Evolutionary conservation across 1,284 basidiomycete genomes (phyloP).

Genomic region (Cutaneotrichosporon mucoides): DNA sequence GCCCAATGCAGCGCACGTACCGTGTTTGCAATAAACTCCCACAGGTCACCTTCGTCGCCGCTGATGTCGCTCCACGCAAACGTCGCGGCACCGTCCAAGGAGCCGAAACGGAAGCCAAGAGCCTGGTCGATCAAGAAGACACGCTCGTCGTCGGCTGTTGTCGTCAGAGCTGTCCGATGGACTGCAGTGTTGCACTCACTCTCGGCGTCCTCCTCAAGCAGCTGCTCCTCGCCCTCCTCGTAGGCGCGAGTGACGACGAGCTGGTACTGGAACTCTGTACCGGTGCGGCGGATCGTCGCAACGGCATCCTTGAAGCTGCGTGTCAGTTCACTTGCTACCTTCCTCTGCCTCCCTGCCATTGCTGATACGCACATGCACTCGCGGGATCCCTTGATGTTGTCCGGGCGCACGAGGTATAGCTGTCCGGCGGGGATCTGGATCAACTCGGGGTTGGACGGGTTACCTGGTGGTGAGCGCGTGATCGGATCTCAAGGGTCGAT

Average conservation of each 20-base stretch:
- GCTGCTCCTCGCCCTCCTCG: constrained; percentile 90
- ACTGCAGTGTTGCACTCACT: constrained; percentile 56
- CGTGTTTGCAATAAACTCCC: constrained; percentile 50
- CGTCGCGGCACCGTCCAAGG: constrained; percentile 70
- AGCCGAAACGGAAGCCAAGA: constrained; percentile 72
- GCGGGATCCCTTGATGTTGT: constrained; percentile 80
- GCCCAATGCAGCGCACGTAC: constrained; percentile 15
- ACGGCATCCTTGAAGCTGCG: constrained; percentile 90
- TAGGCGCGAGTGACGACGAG: constrained; percentile 94
- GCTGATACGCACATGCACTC: constrained; percentile 85
- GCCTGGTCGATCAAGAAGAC: constrained; percentile 86
- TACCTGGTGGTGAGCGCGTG: constrained; percentile 33
- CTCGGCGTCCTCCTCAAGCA: constrained; percentile 92
- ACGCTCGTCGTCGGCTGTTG: constrained; percentile 78
- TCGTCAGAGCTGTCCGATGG: too few species aligned
- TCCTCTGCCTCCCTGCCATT: too few species aligned
- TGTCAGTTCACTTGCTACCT: too few species aligned
- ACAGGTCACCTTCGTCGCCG: constrained; percentile 49
- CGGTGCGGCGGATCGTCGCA: constrained; percentile 79
- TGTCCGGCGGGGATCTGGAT: constrained; percentile 92
- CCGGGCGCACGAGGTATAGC: constrained; percentile 84
- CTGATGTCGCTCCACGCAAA: constrained; percentile 83
- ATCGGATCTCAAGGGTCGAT: background rate
- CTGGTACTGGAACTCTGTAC: constrained; percentile 85
- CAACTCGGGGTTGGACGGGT: constrained; percentile 78